Evolutionary conservation across 441 rosid species (phyloP).

Genomic region (Syzygium syzygioides): DNA sequence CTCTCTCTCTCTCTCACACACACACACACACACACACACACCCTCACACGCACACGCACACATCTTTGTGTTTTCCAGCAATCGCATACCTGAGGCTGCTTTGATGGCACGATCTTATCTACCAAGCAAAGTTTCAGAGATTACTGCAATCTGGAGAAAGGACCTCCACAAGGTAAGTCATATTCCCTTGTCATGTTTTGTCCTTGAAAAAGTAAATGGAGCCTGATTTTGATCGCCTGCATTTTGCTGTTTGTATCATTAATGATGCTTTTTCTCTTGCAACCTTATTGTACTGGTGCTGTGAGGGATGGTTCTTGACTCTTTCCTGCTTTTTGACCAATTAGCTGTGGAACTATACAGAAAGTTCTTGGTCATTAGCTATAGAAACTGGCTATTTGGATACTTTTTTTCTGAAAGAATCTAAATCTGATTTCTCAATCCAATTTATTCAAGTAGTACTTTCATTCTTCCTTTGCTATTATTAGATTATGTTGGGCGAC

Average conservation of each 20-base stretch:
- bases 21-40: background rate
- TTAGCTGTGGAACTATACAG: background rate
- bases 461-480: background rate
- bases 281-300: background rate
- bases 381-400: background rate
- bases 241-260: background rate
- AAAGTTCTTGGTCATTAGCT: background rate
- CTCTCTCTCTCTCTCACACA: background rate
- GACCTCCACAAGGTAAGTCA: constrained; percentile 75
- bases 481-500: background rate
- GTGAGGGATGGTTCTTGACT: background rate
- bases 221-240: background rate
- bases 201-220: background rate
- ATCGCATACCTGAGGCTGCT: constrained; percentile 99
- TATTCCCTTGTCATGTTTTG: constrained; percentile 4
- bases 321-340: background rate
- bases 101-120: constrained; percentile 96
- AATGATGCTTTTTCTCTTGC: background rate
- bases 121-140: constrained; percentile 94
- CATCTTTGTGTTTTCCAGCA: constrained; percentile 36
- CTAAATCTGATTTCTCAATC: background rate
- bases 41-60: no score
- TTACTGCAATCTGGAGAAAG: constrained; percentile 88
- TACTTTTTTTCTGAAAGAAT: background rate
- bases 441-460: background rate